Conservation (phyloP, 345 rosid species). For the Citrus sp. region DNA sequence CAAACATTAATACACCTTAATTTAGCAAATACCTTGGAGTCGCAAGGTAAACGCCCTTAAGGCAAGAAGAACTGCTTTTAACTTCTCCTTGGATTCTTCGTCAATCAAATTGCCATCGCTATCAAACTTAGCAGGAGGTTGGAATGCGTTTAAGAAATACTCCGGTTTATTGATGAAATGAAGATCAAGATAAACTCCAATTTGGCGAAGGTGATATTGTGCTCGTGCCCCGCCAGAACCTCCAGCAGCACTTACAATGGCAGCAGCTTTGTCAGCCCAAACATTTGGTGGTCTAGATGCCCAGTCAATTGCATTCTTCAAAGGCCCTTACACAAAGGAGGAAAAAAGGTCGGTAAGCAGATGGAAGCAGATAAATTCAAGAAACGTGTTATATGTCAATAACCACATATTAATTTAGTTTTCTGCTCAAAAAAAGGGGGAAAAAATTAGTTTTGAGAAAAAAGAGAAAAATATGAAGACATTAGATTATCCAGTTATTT, state of each 20-base stretch:
- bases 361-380: constrained; percentile 5
- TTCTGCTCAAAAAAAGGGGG: no score
- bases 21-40: constrained; percentile 41
- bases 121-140: constrained; percentile 80
- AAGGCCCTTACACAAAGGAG: constrained; percentile 39
- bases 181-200: constrained; percentile 72
- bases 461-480: not conserved
- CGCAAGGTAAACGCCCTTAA: constrained; percentile 55
- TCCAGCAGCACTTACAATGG: constrained; percentile 64
- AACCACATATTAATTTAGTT: not conserved
- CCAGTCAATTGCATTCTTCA: constrained; percentile 92
- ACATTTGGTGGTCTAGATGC: constrained; percentile 74
- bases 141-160: constrained; percentile 65
- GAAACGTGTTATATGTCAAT: not conserved
- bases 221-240: constrained; percentile 55
- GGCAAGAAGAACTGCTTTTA: constrained; percentile 54
- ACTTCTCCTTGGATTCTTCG: constrained; percentile 38
- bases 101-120: constrained; percentile 64
- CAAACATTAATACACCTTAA: not conserved
- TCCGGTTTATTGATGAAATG: constrained; percentile 91
- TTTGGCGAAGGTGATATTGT: constrained; percentile 82
- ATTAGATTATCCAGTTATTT: not conserved
- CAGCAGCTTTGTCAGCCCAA: constrained; percentile 89
- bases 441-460: not conserved
- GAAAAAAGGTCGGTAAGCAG: not conserved